phyloP scores from a whole-genome alignment of 2,329 filamentous ascomycete genomes.

The Rhynchosporium secalis region DNA sequence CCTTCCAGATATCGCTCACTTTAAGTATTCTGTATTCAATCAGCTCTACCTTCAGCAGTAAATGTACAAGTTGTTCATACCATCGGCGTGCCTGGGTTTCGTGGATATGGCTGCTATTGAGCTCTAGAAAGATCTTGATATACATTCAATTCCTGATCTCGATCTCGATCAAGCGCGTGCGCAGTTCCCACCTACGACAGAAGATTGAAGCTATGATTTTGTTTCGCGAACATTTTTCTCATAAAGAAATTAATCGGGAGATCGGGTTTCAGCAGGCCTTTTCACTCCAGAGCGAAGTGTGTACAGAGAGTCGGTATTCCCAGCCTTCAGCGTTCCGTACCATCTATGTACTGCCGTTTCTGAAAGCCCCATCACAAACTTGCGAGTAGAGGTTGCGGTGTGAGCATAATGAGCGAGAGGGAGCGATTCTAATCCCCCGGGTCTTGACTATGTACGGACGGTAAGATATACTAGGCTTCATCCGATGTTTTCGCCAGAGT shows the following conservation, averaged over 20 bases:
- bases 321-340: slow-evolving; percentile 43
- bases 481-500: slow-evolving; percentile 41
- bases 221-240: slow-evolving; percentile 37
- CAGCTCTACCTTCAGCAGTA: slow-evolving; percentile 2
- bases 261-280: slow-evolving; percentile 34
- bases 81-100: slow-evolving; percentile 21
- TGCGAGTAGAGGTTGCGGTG: slow-evolving; percentile 34
- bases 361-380: slow-evolving; percentile 44
- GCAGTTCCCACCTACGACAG: slow-evolving; percentile 34
- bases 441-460: slow-evolving; percentile 38
- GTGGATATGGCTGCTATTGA: slow-evolving; percentile 36
- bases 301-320: slow-evolving; percentile 44
- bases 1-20: slow-evolving; percentile 16
- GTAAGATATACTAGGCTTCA: slow-evolving; percentile 41
- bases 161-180: slow-evolving; percentile 28
- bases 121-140: slow-evolving; percentile 42
- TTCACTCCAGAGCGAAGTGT: slow-evolving; percentile 46
- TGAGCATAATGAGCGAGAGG: slow-evolving; percentile 43
- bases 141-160: slow-evolving; percentile 39
- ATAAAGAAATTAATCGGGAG: slow-evolving; percentile 41
- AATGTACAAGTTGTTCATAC: slow-evolving; percentile 10
- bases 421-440: slow-evolving; percentile 41
- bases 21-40: neutral
- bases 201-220: slow-evolving; percentile 37
- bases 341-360: slow-evolving; percentile 32